These are phyloP conservation scores for Penicillium sp. DNA, from an alignment of 2,329 filamentous ascomycete species.

Conservation along the genomic window DNA sequence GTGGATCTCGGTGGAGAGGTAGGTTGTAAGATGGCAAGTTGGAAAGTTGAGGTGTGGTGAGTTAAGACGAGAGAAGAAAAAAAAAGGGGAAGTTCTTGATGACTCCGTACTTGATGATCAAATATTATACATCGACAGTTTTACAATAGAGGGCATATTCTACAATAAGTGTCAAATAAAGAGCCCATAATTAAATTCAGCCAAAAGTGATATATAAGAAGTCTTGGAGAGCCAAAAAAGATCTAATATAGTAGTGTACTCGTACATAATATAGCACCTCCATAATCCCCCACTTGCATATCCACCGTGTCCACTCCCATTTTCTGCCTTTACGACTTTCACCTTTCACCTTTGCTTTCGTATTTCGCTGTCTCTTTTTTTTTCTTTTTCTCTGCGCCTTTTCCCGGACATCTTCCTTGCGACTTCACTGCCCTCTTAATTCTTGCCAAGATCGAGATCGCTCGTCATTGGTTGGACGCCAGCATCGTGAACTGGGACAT, in stretches of 20 bases:
- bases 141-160: too few relatives aligned
- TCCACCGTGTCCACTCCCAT: conserved; percentile 10
- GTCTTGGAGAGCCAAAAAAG: neutral
- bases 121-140: too few relatives aligned
- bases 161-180: too few relatives aligned
- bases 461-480: conserved; percentile 19
- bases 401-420: neutral
- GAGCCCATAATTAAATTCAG: neutral
- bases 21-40: conserved; percentile 3
- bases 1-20: conserved; percentile 20
- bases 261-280: neutral
- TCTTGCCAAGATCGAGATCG: conserved; percentile 20
- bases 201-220: neutral
- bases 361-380: neutral
- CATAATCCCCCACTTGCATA: conserved; percentile 6
- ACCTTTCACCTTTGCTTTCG: neutral
- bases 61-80: neutral
- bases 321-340: neutral
- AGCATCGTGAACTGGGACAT: conserved; percentile 21
- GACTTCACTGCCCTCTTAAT: neutral
- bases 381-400: conserved; percentile 1
- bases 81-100: neutral
- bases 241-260: neutral
- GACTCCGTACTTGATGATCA: too few relatives aligned
- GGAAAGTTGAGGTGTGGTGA: neutral